Evolutionary conservation across 371 early-diverging fungal genomes (phyloP).

Genomic region (Batrachochytrium dendrobatidis): DNA sequence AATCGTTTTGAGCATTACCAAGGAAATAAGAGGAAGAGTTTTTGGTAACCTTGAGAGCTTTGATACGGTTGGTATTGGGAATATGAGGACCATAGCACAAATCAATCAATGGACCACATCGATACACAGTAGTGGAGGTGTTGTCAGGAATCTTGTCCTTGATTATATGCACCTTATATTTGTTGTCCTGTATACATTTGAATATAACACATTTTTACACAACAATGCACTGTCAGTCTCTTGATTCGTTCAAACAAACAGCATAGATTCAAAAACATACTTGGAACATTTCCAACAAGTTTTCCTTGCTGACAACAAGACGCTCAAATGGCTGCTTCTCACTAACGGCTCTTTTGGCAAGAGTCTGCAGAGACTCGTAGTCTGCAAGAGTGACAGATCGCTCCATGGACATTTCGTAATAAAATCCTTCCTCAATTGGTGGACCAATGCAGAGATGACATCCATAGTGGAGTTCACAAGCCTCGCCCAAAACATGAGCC

Average conservation of each 20-base stretch:
- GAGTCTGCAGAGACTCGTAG: slow-evolving; percentile 78
- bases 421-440: slow-evolving; percentile 98
- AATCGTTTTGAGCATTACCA: slow-evolving; percentile 94
- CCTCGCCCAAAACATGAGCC: slow-evolving; percentile 98
- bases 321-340: slow-evolving; percentile 97
- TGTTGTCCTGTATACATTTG: slow-evolving; percentile 83
- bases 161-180: slow-evolving; percentile 92
- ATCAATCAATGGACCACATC: slow-evolving; percentile 98
- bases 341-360: slow-evolving; percentile 81
- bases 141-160: slow-evolving; percentile 91
- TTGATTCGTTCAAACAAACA: neutral
- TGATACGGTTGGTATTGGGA: slow-evolving; percentile 90
- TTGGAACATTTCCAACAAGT: slow-evolving; percentile 95
- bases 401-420: slow-evolving; percentile 94
- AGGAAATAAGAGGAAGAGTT: slow-evolving; percentile 98
- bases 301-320: slow-evolving; percentile 78
- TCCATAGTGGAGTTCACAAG: slow-evolving; percentile 93
- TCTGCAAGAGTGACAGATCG: slow-evolving; percentile 63
- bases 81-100: slow-evolving; percentile 99
- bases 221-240: neutral
- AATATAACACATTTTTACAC: no score
- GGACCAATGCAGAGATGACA: slow-evolving; percentile 98
- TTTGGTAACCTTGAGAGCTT: slow-evolving; percentile 91
- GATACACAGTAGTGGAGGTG: slow-evolving; percentile 93
- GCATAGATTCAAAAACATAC: slow-evolving; percentile 23